Evolutionary conservation across 2,329 filamentous ascomycete genomes (phyloP), one percentile per base, ranked within the genome.

Genomic region (Fusarium marasasianum): DNA sequence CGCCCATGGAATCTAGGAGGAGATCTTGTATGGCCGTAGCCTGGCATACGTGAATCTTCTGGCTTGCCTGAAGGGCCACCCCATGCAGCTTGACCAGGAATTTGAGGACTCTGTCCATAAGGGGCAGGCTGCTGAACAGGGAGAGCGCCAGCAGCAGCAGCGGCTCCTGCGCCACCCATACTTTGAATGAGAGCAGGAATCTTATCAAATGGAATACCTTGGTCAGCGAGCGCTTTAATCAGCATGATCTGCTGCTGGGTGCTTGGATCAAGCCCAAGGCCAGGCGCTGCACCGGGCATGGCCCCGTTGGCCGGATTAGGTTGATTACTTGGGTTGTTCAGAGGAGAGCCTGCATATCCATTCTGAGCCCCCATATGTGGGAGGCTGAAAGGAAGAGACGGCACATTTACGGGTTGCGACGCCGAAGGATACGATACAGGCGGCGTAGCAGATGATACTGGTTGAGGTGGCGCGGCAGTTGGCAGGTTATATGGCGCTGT

Each of bases 191-290:
- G 82, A 58, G 84, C 83, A 14, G 87, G 91, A 83, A 94, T 94
- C 82, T 95, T 92, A 70, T 96, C 94, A 82, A 93, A 87, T 6
- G 93, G 89, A 33, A 96, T 86, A 54, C 94, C 94, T 81, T 94
- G 92, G 40, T 92, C 91, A 66, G 91, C 88, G 63, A 97, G 87
- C 17, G 93, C 87, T 82, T 95, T 93, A 77, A 97, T 89, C 72
- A 96, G 84, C 81, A 92, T 86, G 63, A 95, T 86, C 79, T 95
- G 93, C 80, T 93, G 89, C 75, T 93, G 90, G 65, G 93, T 85
- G 72, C 88, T 90, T 71, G 84, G 83, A 73, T 88, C 86, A 80
- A 88, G 79, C 64, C 80, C 83, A 69, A 81, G 77, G 54, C 80
- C 80, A 35, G 71, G 61, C 33, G 70, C 72, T 38, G 81, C 79